Conservation (phyloP, 2,329 filamentous ascomycete genomes). For the Chrysosphaeria jannelii region DNA sequence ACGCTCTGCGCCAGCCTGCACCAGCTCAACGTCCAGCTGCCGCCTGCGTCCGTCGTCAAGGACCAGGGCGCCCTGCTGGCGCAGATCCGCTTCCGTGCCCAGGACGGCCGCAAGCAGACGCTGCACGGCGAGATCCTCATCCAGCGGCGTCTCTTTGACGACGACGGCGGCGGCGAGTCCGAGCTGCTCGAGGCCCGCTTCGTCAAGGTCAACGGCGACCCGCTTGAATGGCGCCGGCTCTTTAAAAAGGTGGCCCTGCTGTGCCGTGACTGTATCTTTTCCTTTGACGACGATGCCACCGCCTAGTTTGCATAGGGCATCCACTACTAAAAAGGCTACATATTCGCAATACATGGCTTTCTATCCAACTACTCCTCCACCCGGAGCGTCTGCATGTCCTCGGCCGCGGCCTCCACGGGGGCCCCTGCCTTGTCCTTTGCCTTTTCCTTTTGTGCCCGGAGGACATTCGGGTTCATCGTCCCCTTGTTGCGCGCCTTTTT, state of each 20-base stretch:
- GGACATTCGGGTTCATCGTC: conserved; percentile 1
- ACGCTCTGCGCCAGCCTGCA: conserved; percentile 59
- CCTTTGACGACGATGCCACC: conserved; percentile 2
- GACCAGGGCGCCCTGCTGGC: conserved; percentile 21
- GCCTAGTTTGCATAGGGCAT: conserved; percentile 1
- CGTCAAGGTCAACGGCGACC: conserved; percentile 83
- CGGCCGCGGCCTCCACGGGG: no score
- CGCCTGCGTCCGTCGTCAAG: conserved; percentile 11
- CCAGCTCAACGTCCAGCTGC: conserved; percentile 45
- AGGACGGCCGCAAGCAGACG: conserved; percentile 40
- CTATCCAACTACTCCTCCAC: neutral
- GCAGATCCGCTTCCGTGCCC: conserved; percentile 41
- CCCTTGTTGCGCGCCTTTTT: conserved; percentile 7
- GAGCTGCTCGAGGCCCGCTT: conserved; percentile 67
- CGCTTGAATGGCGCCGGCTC: conserved; percentile 81
- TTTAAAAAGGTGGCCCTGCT: conserved; percentile 86
- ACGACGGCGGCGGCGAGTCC: conserved; percentile 14
- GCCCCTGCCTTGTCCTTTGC: no score
- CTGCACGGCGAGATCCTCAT: conserved; percentile 48
- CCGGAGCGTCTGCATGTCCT: no score
- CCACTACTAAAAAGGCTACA: neutral
- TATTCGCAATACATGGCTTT: neutral
- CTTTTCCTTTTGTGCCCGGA: no score
- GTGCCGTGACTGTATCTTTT: conserved; percentile 57
- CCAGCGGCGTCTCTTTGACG: no score